These are phyloP conservation scores for Chaetomium tenue DNA, from an alignment of 495 filamentous ascomycete genomes.

Conservation along the genomic window DNA sequence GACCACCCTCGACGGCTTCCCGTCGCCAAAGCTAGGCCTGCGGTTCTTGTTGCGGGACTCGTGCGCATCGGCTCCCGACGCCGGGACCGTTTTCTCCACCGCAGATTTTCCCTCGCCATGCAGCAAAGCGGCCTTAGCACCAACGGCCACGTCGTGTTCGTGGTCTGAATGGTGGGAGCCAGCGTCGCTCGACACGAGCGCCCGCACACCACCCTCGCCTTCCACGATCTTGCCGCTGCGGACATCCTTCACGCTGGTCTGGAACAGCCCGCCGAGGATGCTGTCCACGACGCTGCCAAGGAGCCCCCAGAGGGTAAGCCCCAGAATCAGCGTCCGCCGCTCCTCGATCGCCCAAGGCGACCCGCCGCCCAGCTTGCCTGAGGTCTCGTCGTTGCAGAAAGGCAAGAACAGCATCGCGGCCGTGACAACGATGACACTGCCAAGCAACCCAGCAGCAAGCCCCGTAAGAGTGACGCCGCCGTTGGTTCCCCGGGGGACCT, in stretches of 20 bases:
- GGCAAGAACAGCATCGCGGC: constrained; percentile 66
- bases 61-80: constrained; percentile 28
- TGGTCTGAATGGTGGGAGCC: constrained; percentile 18
- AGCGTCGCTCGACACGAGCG: constrained; percentile 46
- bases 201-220: constrained; percentile 77
- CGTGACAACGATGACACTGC: constrained; percentile 68
- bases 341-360: constrained; percentile 48
- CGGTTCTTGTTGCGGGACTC: constrained; percentile 42
- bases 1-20: constrained; percentile 65
- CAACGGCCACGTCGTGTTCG: constrained; percentile 27
- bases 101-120: constrained; percentile 37
- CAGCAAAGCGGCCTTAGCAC: constrained; percentile 40
- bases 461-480: constrained; percentile 80
- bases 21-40: constrained; percentile 50
- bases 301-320: constrained; percentile 66
- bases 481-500: constrained; percentile 88
- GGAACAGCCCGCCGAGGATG: constrained; percentile 77
- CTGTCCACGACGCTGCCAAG: constrained; percentile 83
- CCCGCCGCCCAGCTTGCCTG: constrained; percentile 36
- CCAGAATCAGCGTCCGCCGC: constrained; percentile 55
- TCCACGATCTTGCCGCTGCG: constrained; percentile 84
- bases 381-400: constrained; percentile 54
- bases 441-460: constrained; percentile 68
- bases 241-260: constrained; percentile 83
- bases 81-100: constrained; percentile 36